A percentile compares a stretch with the other conserved stretches of the same genome.
phyloP scores from a whole-genome alignment of 306 rosid genomes.

The Vachellia collinsii region DNA sequence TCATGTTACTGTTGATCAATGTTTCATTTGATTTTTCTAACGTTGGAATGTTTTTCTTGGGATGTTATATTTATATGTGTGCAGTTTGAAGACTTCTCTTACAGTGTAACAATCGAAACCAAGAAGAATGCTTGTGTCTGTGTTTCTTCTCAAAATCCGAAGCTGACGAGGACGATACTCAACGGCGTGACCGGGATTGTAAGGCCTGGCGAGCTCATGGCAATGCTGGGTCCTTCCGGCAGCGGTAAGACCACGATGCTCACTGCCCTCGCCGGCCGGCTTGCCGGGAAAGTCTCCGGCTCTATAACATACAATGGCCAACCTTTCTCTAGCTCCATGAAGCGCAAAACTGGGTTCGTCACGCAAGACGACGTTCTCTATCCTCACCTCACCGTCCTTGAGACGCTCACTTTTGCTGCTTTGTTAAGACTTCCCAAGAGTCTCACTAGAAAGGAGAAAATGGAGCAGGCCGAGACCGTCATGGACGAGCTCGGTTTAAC shows the following conservation, averaged over 20 bases:
- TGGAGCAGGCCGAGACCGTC: slow-evolving; percentile 54
- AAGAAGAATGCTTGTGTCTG: slow-evolving; percentile 33
- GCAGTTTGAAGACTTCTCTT: slow-evolving; percentile 68
- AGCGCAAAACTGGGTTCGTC: slow-evolving; percentile 67
- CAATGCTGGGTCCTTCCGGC: slow-evolving; percentile 85
- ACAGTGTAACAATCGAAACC: slow-evolving; percentile 38
- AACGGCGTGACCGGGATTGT: slow-evolving; percentile 63
- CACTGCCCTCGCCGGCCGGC: slow-evolving; percentile 62
- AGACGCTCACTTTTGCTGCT: slow-evolving; percentile 66
- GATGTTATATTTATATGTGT: neutral
- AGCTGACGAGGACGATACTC: slow-evolving; percentile 42
- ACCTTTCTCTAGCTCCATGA: slow-evolving; percentile 55
- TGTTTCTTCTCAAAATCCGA: slow-evolving; percentile 37
- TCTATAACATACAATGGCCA: slow-evolving; percentile 57
- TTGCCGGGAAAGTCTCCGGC: slow-evolving; percentile 57
- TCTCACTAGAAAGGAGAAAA: slow-evolving; percentile 53
- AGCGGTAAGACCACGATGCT: slow-evolving; percentile 77
- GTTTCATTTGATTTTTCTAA: neutral
- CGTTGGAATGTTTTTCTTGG: neutral
- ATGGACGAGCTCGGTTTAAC: slow-evolving; percentile 56
- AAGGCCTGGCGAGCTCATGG: slow-evolving; percentile 66
- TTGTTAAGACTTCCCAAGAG: slow-evolving; percentile 59
- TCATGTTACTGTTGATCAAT: too few species aligned
- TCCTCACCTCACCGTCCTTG: slow-evolving; percentile 68
- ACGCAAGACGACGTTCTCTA: slow-evolving; percentile 70